These are phyloP conservation scores for Lophium mytilinum DNA, from an alignment of 495 filamentous ascomycete genomes.

Conservation along the genomic window DNA sequence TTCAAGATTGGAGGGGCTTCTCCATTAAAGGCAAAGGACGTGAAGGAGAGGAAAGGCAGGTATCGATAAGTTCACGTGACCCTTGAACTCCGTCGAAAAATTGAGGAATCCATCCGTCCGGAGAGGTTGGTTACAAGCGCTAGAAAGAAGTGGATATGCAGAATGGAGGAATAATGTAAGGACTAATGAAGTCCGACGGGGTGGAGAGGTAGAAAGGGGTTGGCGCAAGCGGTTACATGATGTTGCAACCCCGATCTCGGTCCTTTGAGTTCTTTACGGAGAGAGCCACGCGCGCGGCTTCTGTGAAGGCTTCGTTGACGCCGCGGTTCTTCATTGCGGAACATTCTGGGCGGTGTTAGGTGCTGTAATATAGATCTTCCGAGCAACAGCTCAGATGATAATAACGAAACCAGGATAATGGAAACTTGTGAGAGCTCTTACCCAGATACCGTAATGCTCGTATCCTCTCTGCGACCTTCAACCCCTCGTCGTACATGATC, in stretches of 20 bases:
- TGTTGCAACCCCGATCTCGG: slow-evolving; percentile 24
- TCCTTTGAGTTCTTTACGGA: slow-evolving; percentile 59
- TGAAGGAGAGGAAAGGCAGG: too few species aligned
- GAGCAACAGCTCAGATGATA: neutral
- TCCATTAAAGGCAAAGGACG: too few species aligned
- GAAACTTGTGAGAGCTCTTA: slow-evolving; percentile 28
- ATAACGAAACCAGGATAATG: neutral
- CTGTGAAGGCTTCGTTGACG: slow-evolving; percentile 97
- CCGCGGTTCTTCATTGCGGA: slow-evolving; percentile 95
- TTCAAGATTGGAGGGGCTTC: too few species aligned
- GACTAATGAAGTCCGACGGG: too few species aligned
- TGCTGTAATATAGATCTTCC: neutral
- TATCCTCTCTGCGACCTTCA: slow-evolving; percentile 88
- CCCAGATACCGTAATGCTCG: slow-evolving; percentile 81
- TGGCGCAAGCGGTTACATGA: slow-evolving; percentile 25
- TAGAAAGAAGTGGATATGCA: too few species aligned
- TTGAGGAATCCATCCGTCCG: too few species aligned
- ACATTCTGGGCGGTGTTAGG: slow-evolving; percentile 55
- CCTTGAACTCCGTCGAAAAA: too few species aligned
- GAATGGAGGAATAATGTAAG: slow-evolving; percentile 1
- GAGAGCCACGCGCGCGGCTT: slow-evolving; percentile 92
- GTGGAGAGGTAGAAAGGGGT: neutral
- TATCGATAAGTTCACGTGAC: too few species aligned
- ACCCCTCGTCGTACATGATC: slow-evolving; percentile 86
- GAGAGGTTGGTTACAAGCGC: too few species aligned